phyloP scores from a whole-genome alignment of 148 eudicot genomes.

The Vaccinium darrowii region DNA sequence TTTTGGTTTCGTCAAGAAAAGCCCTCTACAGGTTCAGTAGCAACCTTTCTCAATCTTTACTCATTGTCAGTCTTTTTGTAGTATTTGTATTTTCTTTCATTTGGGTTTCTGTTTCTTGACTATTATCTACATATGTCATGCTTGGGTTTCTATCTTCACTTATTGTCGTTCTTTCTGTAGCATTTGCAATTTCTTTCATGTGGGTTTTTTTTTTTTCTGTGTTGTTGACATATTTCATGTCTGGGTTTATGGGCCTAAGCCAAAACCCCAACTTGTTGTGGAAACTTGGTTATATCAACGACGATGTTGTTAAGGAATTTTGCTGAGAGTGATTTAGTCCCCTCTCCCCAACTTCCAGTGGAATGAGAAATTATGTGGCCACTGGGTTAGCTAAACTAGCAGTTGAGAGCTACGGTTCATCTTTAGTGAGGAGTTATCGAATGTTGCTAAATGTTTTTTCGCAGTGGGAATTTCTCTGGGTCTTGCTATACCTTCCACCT shows the following conservation, averaged over 20 bases:
- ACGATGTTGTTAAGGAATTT: neutral
- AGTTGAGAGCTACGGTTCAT: neutral
- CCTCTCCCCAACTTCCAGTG: neutral
- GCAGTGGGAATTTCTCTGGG: neutral
- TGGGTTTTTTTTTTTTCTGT: neutral
- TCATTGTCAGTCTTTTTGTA: neutral
- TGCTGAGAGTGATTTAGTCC: neutral
- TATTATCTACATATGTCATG: neutral
- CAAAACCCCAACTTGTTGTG: neutral
- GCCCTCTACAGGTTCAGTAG: slow-evolving; percentile 32
- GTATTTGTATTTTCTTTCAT: neutral
- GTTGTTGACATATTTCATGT: neutral
- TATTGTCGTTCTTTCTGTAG: neutral
- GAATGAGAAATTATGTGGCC: neutral
- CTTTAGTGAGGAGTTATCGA: neutral
- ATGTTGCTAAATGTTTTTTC: neutral
- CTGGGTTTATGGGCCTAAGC: neutral
- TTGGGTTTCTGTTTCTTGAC: neutral
- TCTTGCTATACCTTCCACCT: neutral
- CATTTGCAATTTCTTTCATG: neutral
- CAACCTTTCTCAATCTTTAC: neutral
- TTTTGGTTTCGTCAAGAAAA: slow-evolving; percentile 21
- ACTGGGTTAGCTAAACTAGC: neutral
- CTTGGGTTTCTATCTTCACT: neutral
- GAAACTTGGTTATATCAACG: neutral